Evolutionary conservation across 768 basidiomycete species (phyloP), one percentile per base, ranked within the genome.

Genomic region (Trametopsis cervina): DNA sequence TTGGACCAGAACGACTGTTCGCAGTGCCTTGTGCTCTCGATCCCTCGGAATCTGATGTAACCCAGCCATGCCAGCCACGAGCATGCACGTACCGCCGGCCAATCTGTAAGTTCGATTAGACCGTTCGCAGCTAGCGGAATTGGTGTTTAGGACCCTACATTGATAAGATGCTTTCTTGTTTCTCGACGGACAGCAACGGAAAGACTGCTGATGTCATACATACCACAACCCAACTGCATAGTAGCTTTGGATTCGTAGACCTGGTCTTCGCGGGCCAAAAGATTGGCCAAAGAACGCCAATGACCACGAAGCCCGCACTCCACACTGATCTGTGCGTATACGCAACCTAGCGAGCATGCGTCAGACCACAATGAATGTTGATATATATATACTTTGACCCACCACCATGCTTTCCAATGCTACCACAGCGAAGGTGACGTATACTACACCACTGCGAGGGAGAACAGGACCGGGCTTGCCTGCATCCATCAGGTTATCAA

Each of bases 331-430:
- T 73, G 54, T 82, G 73, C 0, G 79, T 80, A 63, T 91, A 92
- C 1, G 80, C 89, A 23, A 69, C 67, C 86, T 88, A 25, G 10
- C 48, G 29, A 37, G 12, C 29, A 23, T 25, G 21, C n/a, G 21
- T 3, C 17, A 37, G 2, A 29, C 12, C 5, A 40, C 11, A 24
- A 35, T 50, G 4, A n/a, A 40, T 18, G 26, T 40, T 40, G 15
- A 27, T 10, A 40, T 18, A 25, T 4, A 2, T 17, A 44, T 20
- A 15, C 1, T 23, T 15, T 29, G 22, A 71, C 85, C 42, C 63
- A 86, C 87, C 59, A 87, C 85, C 85, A 89, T 88, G 39, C 76
- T 71, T 53, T 81, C 74, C 40, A 89, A 68, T 2, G 71, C 72
- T 1, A 55, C 57, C 2, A 76, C 53, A 4, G 75, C 66, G 22